A percentile compares a stretch with the other conserved stretches of the same genome.
Conservation (phyloP, 1,284 basidiomycete species). For the Boletus sp. region DNA sequence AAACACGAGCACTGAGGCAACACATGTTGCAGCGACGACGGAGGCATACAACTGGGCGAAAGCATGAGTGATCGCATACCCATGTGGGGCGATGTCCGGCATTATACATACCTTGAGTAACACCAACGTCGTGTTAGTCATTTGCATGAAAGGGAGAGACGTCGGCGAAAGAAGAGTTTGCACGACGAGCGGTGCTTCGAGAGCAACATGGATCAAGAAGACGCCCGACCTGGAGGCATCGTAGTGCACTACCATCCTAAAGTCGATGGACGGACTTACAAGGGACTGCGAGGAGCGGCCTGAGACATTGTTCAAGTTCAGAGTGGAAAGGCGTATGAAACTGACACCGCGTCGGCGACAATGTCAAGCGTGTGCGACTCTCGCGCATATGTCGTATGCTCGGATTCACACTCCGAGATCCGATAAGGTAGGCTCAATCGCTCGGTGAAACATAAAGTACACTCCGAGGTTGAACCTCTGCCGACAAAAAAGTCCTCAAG, state of each 20-base stretch:
- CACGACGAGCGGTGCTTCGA: constrained; percentile 75
- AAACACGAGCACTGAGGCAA: constrained; percentile 62
- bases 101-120: constrained; percentile 71
- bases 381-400: not conserved
- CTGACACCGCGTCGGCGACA: not conserved
- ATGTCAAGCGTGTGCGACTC: not conserved
- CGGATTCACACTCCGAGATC: constrained; percentile 29
- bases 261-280: constrained; percentile 33
- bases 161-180: constrained; percentile 71
- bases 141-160: constrained; percentile 70
- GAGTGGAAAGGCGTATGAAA: not conserved
- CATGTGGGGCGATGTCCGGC: no score
- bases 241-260: not conserved
- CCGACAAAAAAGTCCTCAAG: not conserved
- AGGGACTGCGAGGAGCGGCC: constrained; percentile 36
- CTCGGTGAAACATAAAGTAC: not conserved
- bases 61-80: no score
- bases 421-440: constrained; percentile 15
- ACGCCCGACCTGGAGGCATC: constrained; percentile 50
- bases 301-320: constrained; percentile 30
- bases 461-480: not conserved
- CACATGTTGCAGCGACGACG: constrained; percentile 59
- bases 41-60: constrained; percentile 55
- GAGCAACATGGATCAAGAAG: constrained; percentile 76
- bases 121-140: constrained; percentile 79